Conservation (phyloP, 495 filamentous ascomycete genomes). For the Antarctomyces pellizariae region DNA sequence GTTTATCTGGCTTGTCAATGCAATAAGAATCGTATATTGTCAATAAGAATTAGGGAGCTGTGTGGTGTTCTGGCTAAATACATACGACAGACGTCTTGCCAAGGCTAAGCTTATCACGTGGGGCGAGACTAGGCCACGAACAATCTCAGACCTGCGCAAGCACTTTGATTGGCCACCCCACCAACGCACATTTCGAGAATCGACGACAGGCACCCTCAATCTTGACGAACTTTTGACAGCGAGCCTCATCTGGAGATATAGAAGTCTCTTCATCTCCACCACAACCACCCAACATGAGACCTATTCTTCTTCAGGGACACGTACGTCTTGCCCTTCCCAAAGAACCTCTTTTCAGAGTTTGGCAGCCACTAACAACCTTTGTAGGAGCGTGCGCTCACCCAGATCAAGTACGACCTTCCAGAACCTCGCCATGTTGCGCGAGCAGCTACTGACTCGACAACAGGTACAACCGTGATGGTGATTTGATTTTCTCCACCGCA, state of each 20-base stretch:
- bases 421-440: neutral
- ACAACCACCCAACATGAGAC: conserved; percentile 47
- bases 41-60: no score
- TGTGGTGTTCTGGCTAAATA: no score
- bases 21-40: no score
- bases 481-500: conserved; percentile 87
- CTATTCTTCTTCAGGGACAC: conserved; percentile 87
- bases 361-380: conserved; percentile 12
- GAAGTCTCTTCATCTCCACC: neutral
- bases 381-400: conserved; percentile 86
- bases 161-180: conserved; percentile 1
- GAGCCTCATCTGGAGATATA: neutral
- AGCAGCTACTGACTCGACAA: conserved; percentile 6
- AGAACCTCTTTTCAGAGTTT: conserved; percentile 3
- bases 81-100: no score
- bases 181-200: conserved; percentile 3
- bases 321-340: conserved; percentile 20
- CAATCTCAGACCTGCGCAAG: no score
- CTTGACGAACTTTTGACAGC: neutral
- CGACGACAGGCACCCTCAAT: neutral
- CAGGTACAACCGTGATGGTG: conserved; percentile 85
- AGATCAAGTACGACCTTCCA: conserved; percentile 53
- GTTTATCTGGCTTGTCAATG: no score
- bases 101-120: no score
- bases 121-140: no score